Conservation (phyloP, 306 rosid species). For the Crotalaria pallida region DNA sequence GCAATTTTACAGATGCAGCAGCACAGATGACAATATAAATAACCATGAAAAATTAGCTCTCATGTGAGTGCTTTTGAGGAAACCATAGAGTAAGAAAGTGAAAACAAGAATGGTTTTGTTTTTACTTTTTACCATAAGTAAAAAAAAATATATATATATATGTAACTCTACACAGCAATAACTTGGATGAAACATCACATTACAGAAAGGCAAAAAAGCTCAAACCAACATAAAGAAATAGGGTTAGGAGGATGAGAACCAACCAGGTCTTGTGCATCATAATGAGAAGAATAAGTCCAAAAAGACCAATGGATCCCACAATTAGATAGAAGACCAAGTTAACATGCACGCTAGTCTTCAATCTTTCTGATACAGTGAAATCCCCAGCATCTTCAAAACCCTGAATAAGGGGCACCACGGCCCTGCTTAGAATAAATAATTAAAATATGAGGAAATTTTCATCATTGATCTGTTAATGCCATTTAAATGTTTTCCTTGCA, state of each 20-base stretch:
- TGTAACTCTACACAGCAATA: conserved; percentile 1
- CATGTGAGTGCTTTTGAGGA: background rate
- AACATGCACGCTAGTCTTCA: conserved; percentile 86
- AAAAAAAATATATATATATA: background rate
- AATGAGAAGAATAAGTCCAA: conserved; percentile 74
- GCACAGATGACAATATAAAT: background rate
- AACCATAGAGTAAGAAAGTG: background rate
- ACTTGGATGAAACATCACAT: background rate
- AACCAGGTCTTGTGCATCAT: conserved; percentile 60
- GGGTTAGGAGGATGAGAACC: conserved; percentile 29
- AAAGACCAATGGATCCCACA: conserved; percentile 67
- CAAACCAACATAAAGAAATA: conserved; percentile 1
- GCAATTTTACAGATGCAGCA: too few relatives aligned
- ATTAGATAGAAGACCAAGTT: conserved; percentile 81
- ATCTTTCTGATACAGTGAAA: conserved; percentile 75
- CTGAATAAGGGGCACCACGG: conserved; percentile 99
- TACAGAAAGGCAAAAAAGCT: conserved; percentile 21
- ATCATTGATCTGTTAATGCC: conserved; percentile 14
- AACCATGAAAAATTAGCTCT: background rate
- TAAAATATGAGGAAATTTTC: conserved; percentile 44
- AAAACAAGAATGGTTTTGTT: conserved; percentile 19
- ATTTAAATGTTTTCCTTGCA: conserved; percentile 5
- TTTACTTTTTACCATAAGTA: background rate
- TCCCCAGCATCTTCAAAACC: conserved; percentile 99
- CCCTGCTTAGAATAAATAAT: conserved; percentile 76